Evolutionary conservation across 306 rosid genomes (phyloP), one percentile per base, ranked within the genome.

Genomic region (Morella rubra): DNA sequence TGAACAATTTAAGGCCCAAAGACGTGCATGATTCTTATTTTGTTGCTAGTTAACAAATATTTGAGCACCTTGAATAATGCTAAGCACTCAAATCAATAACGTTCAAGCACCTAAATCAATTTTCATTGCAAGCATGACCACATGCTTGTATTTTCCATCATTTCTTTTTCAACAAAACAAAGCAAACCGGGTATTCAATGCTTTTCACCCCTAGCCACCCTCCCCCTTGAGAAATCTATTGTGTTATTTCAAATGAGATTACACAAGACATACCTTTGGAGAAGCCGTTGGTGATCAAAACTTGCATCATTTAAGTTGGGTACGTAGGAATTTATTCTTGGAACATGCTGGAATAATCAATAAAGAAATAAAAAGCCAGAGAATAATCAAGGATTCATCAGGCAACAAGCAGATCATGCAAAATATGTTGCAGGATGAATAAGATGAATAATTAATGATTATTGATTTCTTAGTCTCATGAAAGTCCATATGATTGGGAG

Each of bases 281-380:
- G 86, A 78, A 92, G 96, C 66, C 96, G 92, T 60, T 89, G 92
- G 82, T 92, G 90, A 80, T 94, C 98, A 87, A 87, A 83, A 81
- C 92, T 89, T 32, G 96, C 97, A 78, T 90, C 90, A 77, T 75
- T 90, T 49, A 81, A 19, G 79, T 82, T 89, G 69, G 96, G 97
- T 75, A 94, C 80, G 88, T 79, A 90, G 47, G 96, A 78, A 80
- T 92, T 94, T 81, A 91, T 88, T 66, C 98, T 85, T 76, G 98
- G 97, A 45, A 93, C 84, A 68, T 92, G 96, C 97, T 94, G 91
- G 24, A 80, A 81, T 71, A n/a, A 70, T 47, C 44, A 77, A 54
- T 15, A 45, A 54, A 73, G 56, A 56, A 61, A 71, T 15, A 5
- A 78, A 40, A 22, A 75, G 18, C 37, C 41, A 54, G 0, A 41